Conservation (phyloP, 2,329 filamentous ascomycete genomes). For the Curvularia sp. region DNA sequence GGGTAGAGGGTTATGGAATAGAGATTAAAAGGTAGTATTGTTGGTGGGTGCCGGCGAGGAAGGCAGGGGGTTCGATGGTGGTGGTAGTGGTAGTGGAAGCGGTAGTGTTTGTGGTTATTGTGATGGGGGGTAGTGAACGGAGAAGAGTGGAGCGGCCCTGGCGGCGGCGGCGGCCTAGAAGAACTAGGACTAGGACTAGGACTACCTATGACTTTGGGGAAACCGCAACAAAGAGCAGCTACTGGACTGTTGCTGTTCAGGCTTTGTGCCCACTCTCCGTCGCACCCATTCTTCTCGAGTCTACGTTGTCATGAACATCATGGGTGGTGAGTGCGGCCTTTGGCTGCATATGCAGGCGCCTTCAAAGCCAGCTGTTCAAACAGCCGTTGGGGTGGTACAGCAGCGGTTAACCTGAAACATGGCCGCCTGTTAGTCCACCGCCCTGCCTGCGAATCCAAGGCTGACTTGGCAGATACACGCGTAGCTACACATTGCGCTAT, state of each 20-base stretch:
- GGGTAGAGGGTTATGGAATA: conserved; percentile 10
- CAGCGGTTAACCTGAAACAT: conserved; percentile 29
- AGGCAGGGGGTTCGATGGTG: not conserved
- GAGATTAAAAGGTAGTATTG: conserved; percentile 13
- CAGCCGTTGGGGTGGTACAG: conserved; percentile 12
- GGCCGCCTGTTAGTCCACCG: conserved; percentile 16
- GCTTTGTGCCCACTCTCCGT: not conserved
- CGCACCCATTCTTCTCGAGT: not conserved
- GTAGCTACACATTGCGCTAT: not conserved
- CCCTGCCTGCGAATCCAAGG: conserved; percentile 9
- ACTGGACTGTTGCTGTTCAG: conserved; percentile 9
- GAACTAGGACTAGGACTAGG: conserved; percentile 10
- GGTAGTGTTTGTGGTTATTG: conserved; percentile 12
- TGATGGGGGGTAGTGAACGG: conserved; percentile 25
- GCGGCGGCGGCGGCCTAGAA: conserved; percentile 10
- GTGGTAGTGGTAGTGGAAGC: conserved; percentile 11
- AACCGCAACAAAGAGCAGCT: conserved; percentile 16
- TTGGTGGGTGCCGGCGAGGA: conserved; percentile 7
- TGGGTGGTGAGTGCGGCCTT: conserved; percentile 12
- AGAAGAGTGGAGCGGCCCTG: conserved; percentile 14
- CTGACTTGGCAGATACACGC: conserved; percentile 4
- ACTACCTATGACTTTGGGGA: no score
- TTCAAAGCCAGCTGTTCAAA: conserved; percentile 19
- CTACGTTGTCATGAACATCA: not conserved
- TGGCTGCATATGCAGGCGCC: conserved; percentile 9